Conservation (phyloP, 805 yeast genomes). For the Wickerhamiella qilinensis region DNA sequence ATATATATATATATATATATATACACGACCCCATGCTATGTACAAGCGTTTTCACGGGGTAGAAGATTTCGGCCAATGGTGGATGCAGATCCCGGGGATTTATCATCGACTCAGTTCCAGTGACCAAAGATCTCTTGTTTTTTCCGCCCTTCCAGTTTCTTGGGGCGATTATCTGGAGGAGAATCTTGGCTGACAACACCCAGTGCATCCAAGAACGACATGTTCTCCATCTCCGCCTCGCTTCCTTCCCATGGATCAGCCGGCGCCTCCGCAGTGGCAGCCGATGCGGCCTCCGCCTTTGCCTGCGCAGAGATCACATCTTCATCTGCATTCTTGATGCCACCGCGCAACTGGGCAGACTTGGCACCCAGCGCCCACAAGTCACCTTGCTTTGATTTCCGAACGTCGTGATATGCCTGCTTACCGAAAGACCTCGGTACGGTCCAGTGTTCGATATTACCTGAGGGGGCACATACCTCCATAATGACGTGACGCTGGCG, state of each 20-base stretch:
- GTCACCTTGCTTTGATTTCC: constrained; percentile 75
- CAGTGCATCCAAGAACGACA: no score
- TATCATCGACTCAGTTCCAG: no score
- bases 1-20: no score
- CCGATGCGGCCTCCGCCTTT: neutral
- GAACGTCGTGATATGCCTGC: constrained; percentile 73
- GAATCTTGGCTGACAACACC: no score
- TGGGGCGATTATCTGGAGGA: no score
- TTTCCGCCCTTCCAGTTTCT: no score
- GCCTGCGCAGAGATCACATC: neutral
- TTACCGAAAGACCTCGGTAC: constrained; percentile 64
- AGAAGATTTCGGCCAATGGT: no score
- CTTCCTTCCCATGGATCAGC: constrained; percentile 1
- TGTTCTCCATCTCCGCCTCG: neutral
- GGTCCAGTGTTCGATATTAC: constrained; percentile 74
- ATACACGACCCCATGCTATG: no score
- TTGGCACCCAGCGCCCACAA: constrained; percentile 67
- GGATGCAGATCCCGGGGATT: no score
- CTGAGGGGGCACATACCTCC: constrained; percentile 65
- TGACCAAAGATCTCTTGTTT: no score
- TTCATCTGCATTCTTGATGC: constrained; percentile 4
- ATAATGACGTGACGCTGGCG: constrained; percentile 69
- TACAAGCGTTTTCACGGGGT: no score
- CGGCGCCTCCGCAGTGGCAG: neutral
- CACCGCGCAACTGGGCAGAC: constrained; percentile 26